Conservation (phyloP, 2,329 filamentous ascomycete genomes). For the Fusarium citri region DNA sequence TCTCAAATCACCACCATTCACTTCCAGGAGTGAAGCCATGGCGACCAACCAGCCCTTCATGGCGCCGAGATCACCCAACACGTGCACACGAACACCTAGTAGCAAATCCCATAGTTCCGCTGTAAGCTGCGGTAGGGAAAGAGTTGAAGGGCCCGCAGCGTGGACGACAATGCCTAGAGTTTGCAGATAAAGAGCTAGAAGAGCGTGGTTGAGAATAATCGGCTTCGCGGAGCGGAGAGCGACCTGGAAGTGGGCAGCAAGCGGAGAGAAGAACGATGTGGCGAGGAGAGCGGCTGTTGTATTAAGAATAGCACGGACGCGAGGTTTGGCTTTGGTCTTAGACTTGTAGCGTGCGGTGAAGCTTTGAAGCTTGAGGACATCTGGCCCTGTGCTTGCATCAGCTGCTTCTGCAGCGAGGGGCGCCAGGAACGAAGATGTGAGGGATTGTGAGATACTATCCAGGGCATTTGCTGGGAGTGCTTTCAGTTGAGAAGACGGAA, state of each 20-base stretch:
- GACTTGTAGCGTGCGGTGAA: constrained; percentile 74
- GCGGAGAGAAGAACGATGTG: constrained; percentile 84
- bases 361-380: constrained; percentile 87
- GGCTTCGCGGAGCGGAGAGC: constrained; percentile 64
- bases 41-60: constrained; percentile 82
- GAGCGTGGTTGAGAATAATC: constrained; percentile 77
- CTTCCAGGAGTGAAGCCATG: constrained; percentile 82
- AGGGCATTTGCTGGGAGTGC: constrained; percentile 69
- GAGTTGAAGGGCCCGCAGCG: constrained; percentile 82
- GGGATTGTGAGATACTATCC: constrained; percentile 72
- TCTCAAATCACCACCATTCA: constrained; percentile 79
- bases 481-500: constrained; percentile 57
- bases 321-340: constrained; percentile 51
- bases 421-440: constrained; percentile 79
- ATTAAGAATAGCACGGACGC: constrained; percentile 74
- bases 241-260: constrained; percentile 83
- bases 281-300: constrained; percentile 81
- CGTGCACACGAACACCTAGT: constrained; percentile 71
- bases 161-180: constrained; percentile 87
- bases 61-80: constrained; percentile 72
- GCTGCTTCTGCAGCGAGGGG: constrained; percentile 86
- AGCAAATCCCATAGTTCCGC: constrained; percentile 87
- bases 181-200: constrained; percentile 84
- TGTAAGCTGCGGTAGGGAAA: constrained; percentile 82
- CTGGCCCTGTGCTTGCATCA: constrained; percentile 81